These are phyloP conservation scores for Nannochloropsis oceanica DNA, from an alignment of 108 stramenopile species.

Conservation along the genomic window DNA sequence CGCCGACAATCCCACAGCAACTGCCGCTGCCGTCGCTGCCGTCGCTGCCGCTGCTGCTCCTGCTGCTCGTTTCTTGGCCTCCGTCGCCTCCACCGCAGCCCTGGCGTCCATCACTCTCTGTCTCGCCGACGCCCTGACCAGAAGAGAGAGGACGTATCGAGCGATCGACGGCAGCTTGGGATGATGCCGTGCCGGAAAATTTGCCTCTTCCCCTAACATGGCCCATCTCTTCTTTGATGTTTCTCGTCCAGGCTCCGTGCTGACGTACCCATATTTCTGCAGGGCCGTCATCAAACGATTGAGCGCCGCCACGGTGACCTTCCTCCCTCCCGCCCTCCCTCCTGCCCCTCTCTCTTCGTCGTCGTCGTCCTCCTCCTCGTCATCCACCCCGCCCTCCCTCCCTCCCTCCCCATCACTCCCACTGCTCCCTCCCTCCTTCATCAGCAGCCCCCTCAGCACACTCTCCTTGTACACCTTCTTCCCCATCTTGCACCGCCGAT, in stretches of 20 bases:
- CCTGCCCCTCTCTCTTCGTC: background rate
- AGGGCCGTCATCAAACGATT: background rate
- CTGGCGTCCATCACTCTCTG: background rate
- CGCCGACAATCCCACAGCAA: background rate
- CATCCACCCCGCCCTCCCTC: background rate
- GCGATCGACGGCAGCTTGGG: background rate
- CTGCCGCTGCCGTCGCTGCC: background rate
- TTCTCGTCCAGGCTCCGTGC: background rate
- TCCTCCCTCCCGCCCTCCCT: background rate
- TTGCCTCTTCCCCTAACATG: background rate
- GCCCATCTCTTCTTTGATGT: background rate
- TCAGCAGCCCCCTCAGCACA: slow-evolving; percentile 3
- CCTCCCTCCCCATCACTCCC: slow-evolving; percentile 1
- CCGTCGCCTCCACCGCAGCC: background rate
- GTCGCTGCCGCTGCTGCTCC: background rate
- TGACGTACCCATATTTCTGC: background rate
- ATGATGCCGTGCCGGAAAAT: background rate
- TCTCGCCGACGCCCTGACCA: background rate
- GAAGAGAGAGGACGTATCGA: background rate
- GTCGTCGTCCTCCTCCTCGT: background rate
- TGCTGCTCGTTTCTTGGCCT: background rate
- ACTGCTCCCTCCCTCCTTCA: slow-evolving; percentile 4
- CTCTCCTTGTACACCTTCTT: background rate
- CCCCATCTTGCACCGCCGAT: background rate
- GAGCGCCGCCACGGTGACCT: background rate